Percentiles rank a stretch among this genome's conserved stretches.
Conservation (phyloP, 1,284 basidiomycete species). For the Phellopilus nigrolimitatus region DNA sequence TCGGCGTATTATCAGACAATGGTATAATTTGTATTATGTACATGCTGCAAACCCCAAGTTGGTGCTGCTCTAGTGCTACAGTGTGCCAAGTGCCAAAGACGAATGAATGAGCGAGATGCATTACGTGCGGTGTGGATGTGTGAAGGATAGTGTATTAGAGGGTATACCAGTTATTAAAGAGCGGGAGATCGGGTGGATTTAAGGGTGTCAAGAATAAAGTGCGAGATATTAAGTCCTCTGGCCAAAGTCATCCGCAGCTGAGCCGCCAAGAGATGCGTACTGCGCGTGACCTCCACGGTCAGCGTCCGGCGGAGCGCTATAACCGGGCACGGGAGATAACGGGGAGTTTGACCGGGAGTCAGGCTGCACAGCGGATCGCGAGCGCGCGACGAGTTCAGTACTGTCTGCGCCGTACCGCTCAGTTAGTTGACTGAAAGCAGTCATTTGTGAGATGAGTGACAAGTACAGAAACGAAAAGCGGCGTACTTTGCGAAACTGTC, state of each 20-base stretch:
- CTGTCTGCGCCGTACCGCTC: slow-evolving; percentile 47
- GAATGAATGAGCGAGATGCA: too few relatives aligned
- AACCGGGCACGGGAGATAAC: background rate
- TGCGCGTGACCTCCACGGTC: background rate
- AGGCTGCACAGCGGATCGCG: slow-evolving; percentile 9
- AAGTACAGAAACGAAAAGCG: too few relatives aligned
- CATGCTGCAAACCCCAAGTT: too few relatives aligned
- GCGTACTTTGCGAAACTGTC: slow-evolving; percentile 63
- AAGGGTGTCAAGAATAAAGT: too few relatives aligned
- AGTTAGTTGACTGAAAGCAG: slow-evolving; percentile 40
- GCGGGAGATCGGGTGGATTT: too few relatives aligned
- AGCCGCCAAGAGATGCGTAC: slow-evolving; percentile 4
- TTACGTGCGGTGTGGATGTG: too few relatives aligned
- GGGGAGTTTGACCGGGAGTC: slow-evolving; percentile 5
- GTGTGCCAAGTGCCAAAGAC: too few relatives aligned
- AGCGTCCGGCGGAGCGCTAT: background rate
- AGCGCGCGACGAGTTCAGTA: slow-evolving; percentile 33
- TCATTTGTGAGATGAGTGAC: slow-evolving; percentile 1
- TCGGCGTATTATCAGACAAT: too few relatives aligned
- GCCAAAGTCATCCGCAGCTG: slow-evolving; percentile 4
- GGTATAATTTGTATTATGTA: too few relatives aligned
- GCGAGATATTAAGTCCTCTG: slow-evolving; percentile 5
- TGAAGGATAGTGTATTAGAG: too few relatives aligned
- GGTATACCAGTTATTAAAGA: too few relatives aligned
- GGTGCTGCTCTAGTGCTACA: too few relatives aligned